Base-by-base conservation (phyloP, 116 monocot species). In the Dioscorea cayenensis region DNA sequence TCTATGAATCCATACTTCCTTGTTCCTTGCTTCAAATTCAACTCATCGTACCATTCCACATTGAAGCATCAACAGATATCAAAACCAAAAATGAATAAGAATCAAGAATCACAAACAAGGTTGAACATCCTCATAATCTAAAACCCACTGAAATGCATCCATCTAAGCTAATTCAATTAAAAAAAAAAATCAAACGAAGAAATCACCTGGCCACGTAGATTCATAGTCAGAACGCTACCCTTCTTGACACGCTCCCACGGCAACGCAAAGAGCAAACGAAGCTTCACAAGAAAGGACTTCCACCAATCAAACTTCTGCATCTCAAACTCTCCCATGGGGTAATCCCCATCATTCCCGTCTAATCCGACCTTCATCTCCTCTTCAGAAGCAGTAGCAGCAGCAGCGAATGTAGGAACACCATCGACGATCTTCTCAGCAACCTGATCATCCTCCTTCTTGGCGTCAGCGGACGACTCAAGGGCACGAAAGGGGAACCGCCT, bases 221-320 rank as follows among this genome's bases (percentile, higher is more conserved):
- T 90, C 48, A 96, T 84, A 10, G 86, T 76, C 73, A 96, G 96
- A 22, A 96, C 90, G 49, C 96, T 92, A 12, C 92, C 90, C 77
- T 92, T 92, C 70, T 82, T 76, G 68, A 96, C 96, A 20, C 93
- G 81, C 73, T 92, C 84, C 96, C 96, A 92, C 13, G 96, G 96
- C 22, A 88, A 71, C 10, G 93, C 93, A 25, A 97, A 50, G 35
- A 97, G 81, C 90, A 97, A 84, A 68, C 88, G 68, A 3, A 90
- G 70, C 79, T 83, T 86, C 12, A 97, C 90, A 32, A 84, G 28
- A 61, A 90, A 81, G 7, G 50, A 77, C 67, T 68, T 78, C 92
- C 92, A 90, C 84, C 75, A 75, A 13, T 73, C 81, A 32, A 86
- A 75, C 62, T 90, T 77, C 71, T 81, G 75, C 80, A 96, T 90